Conservation (phyloP, 305 asterid species). For the Stenogyne calaminthoides region DNA sequence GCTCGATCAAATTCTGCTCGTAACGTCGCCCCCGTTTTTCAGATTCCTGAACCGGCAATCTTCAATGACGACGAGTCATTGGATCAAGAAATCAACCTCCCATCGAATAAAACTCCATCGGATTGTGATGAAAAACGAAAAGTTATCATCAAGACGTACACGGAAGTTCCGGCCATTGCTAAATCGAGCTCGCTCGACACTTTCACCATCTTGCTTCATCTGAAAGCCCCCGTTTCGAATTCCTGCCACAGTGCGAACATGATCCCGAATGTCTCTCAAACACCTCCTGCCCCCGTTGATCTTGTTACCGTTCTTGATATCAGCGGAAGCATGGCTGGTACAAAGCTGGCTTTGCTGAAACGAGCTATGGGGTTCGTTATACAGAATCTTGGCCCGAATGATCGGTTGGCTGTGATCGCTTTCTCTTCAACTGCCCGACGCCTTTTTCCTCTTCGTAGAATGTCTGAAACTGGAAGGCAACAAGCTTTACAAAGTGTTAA, state of each 20-base stretch:
- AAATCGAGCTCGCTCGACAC: conserved; percentile 39
- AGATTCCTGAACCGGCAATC: conserved; percentile 70
- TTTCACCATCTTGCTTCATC: conserved; percentile 65
- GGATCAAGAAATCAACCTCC: conserved; percentile 45
- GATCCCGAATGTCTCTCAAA: conserved; percentile 42
- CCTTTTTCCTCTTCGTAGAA: conserved; percentile 75
- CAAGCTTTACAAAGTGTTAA: conserved; percentile 81
- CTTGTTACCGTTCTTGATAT: conserved; percentile 89
- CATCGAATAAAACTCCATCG: conserved; percentile 25
- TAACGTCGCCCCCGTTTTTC: conserved; percentile 41
- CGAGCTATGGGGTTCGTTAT: conserved; percentile 95
- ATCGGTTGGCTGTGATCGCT: conserved; percentile 79
- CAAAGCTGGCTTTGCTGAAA: conserved; percentile 84
- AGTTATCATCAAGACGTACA: conserved; percentile 55
- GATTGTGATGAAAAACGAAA: conserved; percentile 38
- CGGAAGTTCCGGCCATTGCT: conserved; percentile 66
- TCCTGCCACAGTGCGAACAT: conserved; percentile 35
- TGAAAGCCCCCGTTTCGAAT: conserved; percentile 74
- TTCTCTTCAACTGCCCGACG: conserved; percentile 94
- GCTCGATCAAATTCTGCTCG: conserved; percentile 58
- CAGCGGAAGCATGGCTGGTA: conserved; percentile 97
- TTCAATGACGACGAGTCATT: conserved; percentile 79
- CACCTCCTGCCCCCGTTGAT: conserved; percentile 85
- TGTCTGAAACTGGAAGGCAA: conserved; percentile 82
- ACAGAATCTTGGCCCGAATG: conserved; percentile 87